Base-by-base conservation (phyloP, 2,329 filamentous ascomycete genomes). In the Stromatinia cepivora region DNA sequence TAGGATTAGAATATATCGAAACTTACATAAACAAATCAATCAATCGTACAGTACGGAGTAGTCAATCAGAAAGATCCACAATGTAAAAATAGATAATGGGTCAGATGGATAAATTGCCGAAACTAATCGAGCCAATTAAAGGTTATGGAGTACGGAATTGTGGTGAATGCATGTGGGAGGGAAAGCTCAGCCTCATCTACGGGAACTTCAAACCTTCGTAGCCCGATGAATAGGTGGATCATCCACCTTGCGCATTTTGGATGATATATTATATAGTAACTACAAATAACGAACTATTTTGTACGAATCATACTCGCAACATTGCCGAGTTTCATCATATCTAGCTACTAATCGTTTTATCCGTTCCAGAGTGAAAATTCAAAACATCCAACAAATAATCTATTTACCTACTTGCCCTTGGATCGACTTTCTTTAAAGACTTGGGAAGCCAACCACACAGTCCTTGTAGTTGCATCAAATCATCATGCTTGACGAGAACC, bases 401-500 rank as follows among this genome's bases (percentile, higher is more conserved):
- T 13, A 48, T 62, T 50, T 62, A 22, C 13, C 45, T 20, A 34
- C 46, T 62, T 50, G 28, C 31, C 22, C 48, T 39, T 45, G 10
- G 8, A 20, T 25, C n/a, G 17, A 25, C 25, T 22, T 31, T 17
- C 39, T 42, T 25, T 31, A 48, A 53, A 6, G 20, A 53, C 36
- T 34, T 34, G 34, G 45, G 45, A 45, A 36, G 10, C 17, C 15
- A 56, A 53, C 48, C 48, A 52, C 31, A 48, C 48, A 28, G 46
- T 34, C 31, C 46, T 28, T 34, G 20, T 39, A 53, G 17, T 46
- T 52, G 2, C 34, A 45, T 68, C 66, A 45, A 15, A 56, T 28
- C 66, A 74, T 63, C 31, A 97, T 97, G 93, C 86, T 97, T 76
- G 93, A 97, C 88, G 92, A 96, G 79, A 97, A 94, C 80, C 87